Conservation (phyloP, 1,139 yeast genomes). For the Yamadazyma dushanensis region DNA sequence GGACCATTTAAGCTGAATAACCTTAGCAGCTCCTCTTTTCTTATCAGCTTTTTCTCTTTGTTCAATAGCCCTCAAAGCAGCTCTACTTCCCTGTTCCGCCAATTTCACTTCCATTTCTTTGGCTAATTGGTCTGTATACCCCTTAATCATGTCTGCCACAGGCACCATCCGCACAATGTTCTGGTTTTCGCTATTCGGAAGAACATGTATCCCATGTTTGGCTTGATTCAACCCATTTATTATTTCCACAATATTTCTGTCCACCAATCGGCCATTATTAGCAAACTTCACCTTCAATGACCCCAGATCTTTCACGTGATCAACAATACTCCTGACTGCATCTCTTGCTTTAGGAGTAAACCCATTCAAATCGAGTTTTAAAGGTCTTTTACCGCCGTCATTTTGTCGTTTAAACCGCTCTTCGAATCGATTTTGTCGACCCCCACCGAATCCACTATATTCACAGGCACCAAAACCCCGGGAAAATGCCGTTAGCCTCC, state of each 20-base stretch:
- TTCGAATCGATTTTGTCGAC: constrained; percentile 1
- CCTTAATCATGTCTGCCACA: constrained; percentile 34
- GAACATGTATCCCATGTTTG: constrained; percentile 29
- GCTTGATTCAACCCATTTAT: constrained; percentile 31
- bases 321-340: constrained; percentile 32
- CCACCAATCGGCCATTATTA: constrained; percentile 25
- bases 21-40: constrained; percentile 39
- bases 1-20: constrained; percentile 37
- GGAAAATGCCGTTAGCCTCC: neutral
- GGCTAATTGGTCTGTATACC: constrained; percentile 35
- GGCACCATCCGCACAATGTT: constrained; percentile 31
- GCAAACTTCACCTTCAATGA: constrained; percentile 30
- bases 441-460: neutral
- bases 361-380: constrained; percentile 15
- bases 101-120: constrained; percentile 31
- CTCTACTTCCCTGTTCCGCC: constrained; percentile 34
- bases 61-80: constrained; percentile 29
- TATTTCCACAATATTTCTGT: constrained; percentile 28
- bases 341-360: constrained; percentile 26
- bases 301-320: constrained; percentile 24
- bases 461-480: neutral
- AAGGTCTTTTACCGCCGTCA: neutral
- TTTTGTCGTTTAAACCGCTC: neutral
- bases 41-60: constrained; percentile 33
- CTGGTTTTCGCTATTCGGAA: constrained; percentile 22